A percentile compares a stretch with the other conserved stretches of the same genome.
Conservation (phyloP, 176 grass and related monocot species). For the Musa beccarii region DNA sequence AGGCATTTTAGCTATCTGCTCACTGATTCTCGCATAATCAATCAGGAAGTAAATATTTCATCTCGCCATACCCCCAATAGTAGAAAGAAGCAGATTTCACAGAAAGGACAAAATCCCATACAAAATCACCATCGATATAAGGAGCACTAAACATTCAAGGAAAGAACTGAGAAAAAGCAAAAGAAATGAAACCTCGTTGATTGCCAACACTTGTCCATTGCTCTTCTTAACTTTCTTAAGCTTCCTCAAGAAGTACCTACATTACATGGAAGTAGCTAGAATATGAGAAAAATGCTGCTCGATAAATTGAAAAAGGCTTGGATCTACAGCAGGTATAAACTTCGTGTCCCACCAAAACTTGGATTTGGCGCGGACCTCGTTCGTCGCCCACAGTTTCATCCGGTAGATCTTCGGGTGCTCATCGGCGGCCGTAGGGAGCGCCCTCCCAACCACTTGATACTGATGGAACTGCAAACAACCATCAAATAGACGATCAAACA, state of each 20-base stretch:
- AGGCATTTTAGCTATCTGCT: too few species aligned
- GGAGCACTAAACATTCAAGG: too few species aligned
- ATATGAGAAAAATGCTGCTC: not conserved
- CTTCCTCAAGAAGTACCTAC: conserved; percentile 94
- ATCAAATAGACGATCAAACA: not conserved
- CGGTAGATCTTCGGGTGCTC: conserved; percentile 92
- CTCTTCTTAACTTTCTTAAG: conserved; percentile 98
- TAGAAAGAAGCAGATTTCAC: too few species aligned
- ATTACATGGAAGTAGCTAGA: not conserved
- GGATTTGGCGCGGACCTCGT: conserved; percentile 88
- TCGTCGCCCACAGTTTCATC: conserved; percentile 97
- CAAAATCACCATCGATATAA: not conserved
- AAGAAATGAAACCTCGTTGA: conserved; percentile 55
- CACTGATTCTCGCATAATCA: too few species aligned
- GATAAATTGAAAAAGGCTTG: not conserved
- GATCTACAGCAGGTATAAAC: too few species aligned
- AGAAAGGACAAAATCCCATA: not conserved
- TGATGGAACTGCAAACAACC: conserved; percentile 71
- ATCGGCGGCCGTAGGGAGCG: conserved; percentile 59
- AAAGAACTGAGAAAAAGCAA: not conserved
- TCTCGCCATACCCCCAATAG: too few species aligned
- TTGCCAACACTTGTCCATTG: conserved; percentile 76
- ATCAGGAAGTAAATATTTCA: too few species aligned
- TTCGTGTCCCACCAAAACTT: conserved; percentile 65
- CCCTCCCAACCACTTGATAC: conserved; percentile 97